A percentile compares a stretch with the other conserved stretches of the same genome.
These are phyloP conservation scores for Danielozyma ontarioensis DNA, from an alignment of 805 yeast genomes.

Conservation along the genomic window DNA sequence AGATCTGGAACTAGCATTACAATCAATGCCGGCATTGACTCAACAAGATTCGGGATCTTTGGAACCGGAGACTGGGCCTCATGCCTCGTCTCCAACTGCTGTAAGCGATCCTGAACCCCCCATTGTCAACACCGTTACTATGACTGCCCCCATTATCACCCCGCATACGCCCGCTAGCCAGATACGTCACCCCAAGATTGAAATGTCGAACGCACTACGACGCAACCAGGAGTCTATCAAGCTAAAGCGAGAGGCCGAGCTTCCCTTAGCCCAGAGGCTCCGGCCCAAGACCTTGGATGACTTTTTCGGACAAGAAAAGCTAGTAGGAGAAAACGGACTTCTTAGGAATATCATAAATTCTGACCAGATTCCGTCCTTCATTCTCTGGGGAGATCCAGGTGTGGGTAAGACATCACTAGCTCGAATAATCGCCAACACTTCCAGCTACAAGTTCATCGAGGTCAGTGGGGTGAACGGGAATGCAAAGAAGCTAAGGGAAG, in stretches of 20 bases:
- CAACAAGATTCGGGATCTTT: too few species aligned
- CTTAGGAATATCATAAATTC: constrained; percentile 30
- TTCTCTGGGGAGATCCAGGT: constrained; percentile 43
- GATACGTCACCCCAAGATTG: too few species aligned
- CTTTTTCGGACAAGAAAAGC: constrained; percentile 37
- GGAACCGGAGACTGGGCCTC: too few species aligned
- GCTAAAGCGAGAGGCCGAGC: constrained; percentile 14
- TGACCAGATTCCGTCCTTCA: constrained; percentile 33
- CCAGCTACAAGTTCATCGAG: constrained; percentile 31
- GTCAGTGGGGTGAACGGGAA: constrained; percentile 36
- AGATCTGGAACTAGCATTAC: constrained; percentile 9
- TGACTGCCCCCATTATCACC: too few species aligned
- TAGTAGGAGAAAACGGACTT: constrained; percentile 33
- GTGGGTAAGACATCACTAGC: constrained; percentile 42
- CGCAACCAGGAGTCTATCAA: constrained; percentile 4
- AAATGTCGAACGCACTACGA: background rate
- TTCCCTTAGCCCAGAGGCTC: constrained; percentile 37
- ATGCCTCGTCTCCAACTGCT: too few species aligned
- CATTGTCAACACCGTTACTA: too few species aligned
- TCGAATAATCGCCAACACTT: constrained; percentile 29
- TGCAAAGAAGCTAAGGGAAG: constrained; percentile 31
- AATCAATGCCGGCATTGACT: too few species aligned
- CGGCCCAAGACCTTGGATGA: constrained; percentile 35
- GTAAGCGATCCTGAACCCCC: too few species aligned
- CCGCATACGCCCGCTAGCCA: too few species aligned